Evolutionary conservation across 352 stramenopile genomes (phyloP).

Genomic region (Globisporangium parvum): DNA sequence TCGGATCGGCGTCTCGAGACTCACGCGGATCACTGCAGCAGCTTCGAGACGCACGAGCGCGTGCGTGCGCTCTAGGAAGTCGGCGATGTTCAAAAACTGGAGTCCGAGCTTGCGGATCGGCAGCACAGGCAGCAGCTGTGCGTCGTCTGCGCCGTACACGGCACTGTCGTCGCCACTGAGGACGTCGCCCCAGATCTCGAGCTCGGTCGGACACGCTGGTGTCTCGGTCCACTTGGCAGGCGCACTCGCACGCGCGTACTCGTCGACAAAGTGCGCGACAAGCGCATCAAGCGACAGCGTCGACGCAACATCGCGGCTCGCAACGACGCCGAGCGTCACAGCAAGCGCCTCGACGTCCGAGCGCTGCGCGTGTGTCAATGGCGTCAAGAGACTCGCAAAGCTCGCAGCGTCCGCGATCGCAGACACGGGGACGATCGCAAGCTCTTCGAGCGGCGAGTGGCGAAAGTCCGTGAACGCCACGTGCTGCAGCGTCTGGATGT

Average conservation of each 20-base stretch:
- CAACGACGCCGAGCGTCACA: constrained; percentile 42
- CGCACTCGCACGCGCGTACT: constrained; percentile 34
- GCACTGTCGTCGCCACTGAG: constrained; percentile 16
- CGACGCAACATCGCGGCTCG: constrained; percentile 25
- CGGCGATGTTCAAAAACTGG: constrained; percentile 92
- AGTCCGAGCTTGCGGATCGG: constrained; percentile 93
- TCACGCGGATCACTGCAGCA: constrained; percentile 74
- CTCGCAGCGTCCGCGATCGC: constrained; percentile 34
- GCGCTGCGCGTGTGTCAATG: constrained; percentile 28
- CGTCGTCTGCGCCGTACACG: constrained; percentile 36
- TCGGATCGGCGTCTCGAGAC: constrained; percentile 86
- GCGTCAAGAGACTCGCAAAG: constrained; percentile 37
- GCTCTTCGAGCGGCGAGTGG: constrained; percentile 40
- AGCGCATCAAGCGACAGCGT: constrained; percentile 32
- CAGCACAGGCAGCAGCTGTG: constrained; percentile 47
- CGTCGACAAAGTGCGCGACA: constrained; percentile 47
- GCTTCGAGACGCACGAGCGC: constrained; percentile 88
- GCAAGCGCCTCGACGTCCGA: constrained; percentile 27
- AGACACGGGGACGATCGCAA: constrained; percentile 53
- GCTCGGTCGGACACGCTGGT: constrained; percentile 75
- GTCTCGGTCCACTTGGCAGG: constrained; percentile 20
- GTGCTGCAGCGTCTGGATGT: constrained; percentile 75
- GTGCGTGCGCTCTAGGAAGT: constrained; percentile 93
- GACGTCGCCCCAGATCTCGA: constrained; percentile 83
- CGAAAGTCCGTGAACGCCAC: constrained; percentile 38